Conservation (phyloP, 2,329 filamentous ascomycete genomes). For the Diaporthe longicolla region DNA sequence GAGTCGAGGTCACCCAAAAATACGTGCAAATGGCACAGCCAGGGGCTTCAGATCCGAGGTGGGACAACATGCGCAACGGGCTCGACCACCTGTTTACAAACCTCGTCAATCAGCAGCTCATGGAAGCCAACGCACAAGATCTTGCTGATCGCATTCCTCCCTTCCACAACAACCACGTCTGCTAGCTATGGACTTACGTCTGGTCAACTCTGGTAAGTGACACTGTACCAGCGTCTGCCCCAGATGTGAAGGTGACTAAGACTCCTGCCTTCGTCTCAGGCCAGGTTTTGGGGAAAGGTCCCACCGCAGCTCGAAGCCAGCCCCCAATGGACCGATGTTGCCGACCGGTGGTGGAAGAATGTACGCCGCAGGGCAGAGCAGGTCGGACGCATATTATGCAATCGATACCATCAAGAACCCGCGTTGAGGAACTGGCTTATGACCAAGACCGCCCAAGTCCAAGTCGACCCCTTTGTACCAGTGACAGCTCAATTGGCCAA, state of each 20-base stretch:
- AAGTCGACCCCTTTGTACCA: neutral
- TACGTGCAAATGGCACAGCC: neutral
- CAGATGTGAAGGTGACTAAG: neutral
- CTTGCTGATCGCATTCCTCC: neutral
- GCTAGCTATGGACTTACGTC: neutral
- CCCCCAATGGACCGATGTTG: neutral
- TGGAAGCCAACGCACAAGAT: constrained; percentile 10
- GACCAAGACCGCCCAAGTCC: neutral
- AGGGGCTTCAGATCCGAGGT: neutral
- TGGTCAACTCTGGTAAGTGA: constrained; percentile 9
- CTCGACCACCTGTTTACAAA: neutral
- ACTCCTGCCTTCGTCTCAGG: neutral
- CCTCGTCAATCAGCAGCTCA: constrained; percentile 15
- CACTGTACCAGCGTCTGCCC: neutral
- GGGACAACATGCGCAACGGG: neutral
- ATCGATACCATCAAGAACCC: neutral
- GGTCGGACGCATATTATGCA: neutral
- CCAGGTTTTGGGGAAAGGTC: neutral
- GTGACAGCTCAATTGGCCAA: neutral
- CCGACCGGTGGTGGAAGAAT: neutral
- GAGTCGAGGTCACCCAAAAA: constrained; percentile 1
- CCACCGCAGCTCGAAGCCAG: neutral
- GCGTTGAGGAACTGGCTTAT: neutral
- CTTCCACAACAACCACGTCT: neutral
- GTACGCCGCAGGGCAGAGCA: neutral